Evolutionary conservation across 257 asterid species (phyloP), one percentile per base, ranked within the genome.

Genomic region (Perilla frutescens): DNA sequence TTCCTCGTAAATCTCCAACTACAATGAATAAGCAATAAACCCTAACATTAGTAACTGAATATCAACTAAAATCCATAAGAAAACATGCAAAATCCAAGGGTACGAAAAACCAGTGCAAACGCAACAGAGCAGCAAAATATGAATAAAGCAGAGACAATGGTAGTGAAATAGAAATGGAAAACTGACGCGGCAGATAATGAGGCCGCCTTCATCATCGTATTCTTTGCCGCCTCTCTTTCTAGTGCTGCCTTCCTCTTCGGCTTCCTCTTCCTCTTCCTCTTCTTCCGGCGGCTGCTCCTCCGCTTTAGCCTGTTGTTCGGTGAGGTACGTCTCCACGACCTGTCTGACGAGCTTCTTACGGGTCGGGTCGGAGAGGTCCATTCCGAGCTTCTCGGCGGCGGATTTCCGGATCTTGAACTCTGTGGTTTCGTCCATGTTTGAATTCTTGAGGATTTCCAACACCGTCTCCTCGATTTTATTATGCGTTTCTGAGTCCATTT

Each of bases 141-240:
- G 1, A 20, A 54, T 54, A 3, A 13, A n/a, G 7, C 5, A n/a
- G 56, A n/a, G 56, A n/a, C 8, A 50, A 50, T 50, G 29, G 8
- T 10, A 43, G 32, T 15, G 5, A 50, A 64, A 20, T 47, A 43
- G n/a, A 6, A 8, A 31, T 47, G 50, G 47, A 54, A 11, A 62
- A 75, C 95, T 81, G 59, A 92, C 97, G 75, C 96, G 87, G 82
- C 99, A 95, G 62, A 90, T 64, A 40, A 95, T 92, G 77, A 89
- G 94, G 51, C 90, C 92, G 15, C 98, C 98, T 12, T 87, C 98
- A 39, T 90, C 98, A 62, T 92, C 99, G 57, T 81, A 88, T 83
- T 90, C 97, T 75, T 78, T 86, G 39, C 77, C 92, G 57, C 79
- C 88, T 58, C 72, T 49, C 49, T 32, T 72, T 36, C 68, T 54